Evolutionary conservation across 176 grass and related monocot genomes (phyloP), one percentile per base, ranked within the genome.

Genomic region (Carex parvula): DNA sequence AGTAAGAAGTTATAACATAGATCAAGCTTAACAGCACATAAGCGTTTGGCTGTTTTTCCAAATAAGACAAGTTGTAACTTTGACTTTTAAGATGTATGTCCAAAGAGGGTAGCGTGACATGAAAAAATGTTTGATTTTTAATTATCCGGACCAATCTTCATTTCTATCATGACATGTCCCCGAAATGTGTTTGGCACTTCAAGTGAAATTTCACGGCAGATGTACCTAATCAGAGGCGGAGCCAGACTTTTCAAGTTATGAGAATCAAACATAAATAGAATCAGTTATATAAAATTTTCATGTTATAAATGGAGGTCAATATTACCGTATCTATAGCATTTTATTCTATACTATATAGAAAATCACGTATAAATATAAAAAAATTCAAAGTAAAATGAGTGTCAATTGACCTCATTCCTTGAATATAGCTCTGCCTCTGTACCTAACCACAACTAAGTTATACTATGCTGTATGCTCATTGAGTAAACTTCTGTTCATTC

Each of bases 161-260:
- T 48, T 69, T 73, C 41, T 50, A 17, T 42, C 32, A 41, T 70
- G 15, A 41, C 14, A 70, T 24, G 37, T 14, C 18, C 9, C 8
- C 20, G 9, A 48, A 50, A 73, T 75, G 4, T 50, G 8, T 74
- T 42, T 4, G 11, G 42, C 2, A 24, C 20, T 62, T 21, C 44
- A 75, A 29, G 6, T 54, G 21, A 75, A 54, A 75, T 75, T 75
- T 29, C 71, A 53, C 54, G 71, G 53, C 71, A 75, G 44, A 26
- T 75, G 46, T 12, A 75, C 71, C 46, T 75, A 75, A 54, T 26
- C 1, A 0, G 22, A 24, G 22, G 22, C 22, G 22, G 22, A 24
- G 22, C 22, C 22, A 24, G 22, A 24, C 22, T 24, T 24, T 24
- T 24, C 22, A 24, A 24, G 22, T 24, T 24, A 24, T 24, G 22